Conservation (phyloP, 163 green algal genomes). For the Trebouxia gelatinosa region DNA sequence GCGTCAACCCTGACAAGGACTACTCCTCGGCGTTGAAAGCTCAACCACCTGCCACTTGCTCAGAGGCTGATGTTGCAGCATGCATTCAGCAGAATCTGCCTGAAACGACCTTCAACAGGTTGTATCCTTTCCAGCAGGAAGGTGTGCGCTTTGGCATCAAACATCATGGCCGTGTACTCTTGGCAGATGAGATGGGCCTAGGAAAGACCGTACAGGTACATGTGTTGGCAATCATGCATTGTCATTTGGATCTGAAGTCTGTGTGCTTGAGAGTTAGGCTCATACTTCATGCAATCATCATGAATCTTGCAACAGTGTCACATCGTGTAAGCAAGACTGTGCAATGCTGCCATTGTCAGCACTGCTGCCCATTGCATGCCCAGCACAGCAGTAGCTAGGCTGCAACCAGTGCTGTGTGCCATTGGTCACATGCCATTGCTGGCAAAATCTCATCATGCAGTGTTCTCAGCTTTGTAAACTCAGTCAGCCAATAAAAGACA, state of each 20-base stretch:
- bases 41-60: too few species aligned
- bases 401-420: neutral
- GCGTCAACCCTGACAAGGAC: too few species aligned
- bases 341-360: neutral
- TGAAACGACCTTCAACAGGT: neutral
- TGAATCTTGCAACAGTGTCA: neutral
- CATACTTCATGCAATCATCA: too few species aligned
- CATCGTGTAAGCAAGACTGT: neutral
- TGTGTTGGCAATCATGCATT: neutral
- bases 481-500: neutral
- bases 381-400: neutral
- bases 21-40: too few species aligned
- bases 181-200: constrained; percentile 53
- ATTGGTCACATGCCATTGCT: neutral
- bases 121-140: constrained; percentile 58
- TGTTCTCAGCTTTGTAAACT: neutral
- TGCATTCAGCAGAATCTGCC: neutral
- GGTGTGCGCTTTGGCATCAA: constrained; percentile 59
- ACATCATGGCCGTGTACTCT: constrained; percentile 32
- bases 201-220: constrained; percentile 48
- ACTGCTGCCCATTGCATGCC: neutral
- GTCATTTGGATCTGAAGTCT: neutral
- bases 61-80: too few species aligned
- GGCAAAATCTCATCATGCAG: neutral
- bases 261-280: too few species aligned